A percentile compares a stretch with the other conserved stretches of the same genome.
phyloP scores from a whole-genome alignment of 129 eudicot species.

The Flaveria ramosissima region DNA sequence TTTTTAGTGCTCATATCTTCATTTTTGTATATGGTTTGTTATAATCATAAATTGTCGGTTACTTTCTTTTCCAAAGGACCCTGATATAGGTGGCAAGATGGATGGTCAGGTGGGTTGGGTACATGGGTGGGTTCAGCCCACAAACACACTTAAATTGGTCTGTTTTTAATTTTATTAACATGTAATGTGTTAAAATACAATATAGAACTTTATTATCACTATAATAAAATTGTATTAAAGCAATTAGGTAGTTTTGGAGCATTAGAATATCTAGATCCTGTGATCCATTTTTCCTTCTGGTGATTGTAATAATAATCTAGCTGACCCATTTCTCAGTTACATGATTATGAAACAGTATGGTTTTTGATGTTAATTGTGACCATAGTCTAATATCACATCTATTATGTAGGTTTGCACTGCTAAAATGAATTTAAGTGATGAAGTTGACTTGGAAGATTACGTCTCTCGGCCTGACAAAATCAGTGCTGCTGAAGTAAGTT shows the following conservation, averaged over 20 bases:
- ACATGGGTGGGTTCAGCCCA: not conserved
- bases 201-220: not conserved
- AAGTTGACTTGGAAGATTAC: conserved; percentile 88
- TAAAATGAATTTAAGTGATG: conserved; percentile 83
- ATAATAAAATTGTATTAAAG: not conserved
- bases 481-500: conserved; percentile 94
- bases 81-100: not conserved
- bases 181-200: not conserved
- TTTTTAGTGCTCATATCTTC: not conserved
- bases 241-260: not conserved
- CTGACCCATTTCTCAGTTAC: not conserved
- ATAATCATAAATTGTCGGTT: not conserved
- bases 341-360: not conserved
- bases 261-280: not conserved
- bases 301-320: not conserved
- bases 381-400: not conserved
- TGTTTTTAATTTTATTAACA: not conserved
- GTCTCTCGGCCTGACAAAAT: conserved; percentile 93
- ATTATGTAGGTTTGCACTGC: conserved; percentile 77
- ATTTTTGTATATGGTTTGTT: not conserved
- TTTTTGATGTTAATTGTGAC: not conserved
- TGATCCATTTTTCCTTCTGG: not conserved
- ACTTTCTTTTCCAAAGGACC: not conserved
- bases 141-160: not conserved
- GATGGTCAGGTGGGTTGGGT: not conserved